A percentile compares a stretch with the other conserved stretches of the same genome.
Conservation (phyloP, 106 monocot species). For the Acorus gramineus region DNA sequence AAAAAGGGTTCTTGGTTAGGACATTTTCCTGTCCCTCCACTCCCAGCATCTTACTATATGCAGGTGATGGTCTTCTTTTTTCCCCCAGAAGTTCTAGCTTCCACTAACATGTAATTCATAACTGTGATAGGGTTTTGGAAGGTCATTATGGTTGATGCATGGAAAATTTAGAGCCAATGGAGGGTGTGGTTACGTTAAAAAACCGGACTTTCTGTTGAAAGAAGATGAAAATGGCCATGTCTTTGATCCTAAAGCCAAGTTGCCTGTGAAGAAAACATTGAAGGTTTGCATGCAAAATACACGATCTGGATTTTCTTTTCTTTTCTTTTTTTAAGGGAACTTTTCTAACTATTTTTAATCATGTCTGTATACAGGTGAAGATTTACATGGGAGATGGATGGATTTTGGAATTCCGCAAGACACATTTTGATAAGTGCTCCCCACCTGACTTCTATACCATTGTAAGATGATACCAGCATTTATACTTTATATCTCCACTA, state of each 20-base stretch:
- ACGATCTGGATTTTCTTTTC: too few species aligned
- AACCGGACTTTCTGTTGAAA: conserved; percentile 47
- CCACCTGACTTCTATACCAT: conserved; percentile 44
- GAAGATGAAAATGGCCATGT: conserved; percentile 20
- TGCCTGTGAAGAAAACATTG: conserved; percentile 46
- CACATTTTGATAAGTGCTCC: conserved; percentile 41
- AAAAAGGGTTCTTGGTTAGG: too few species aligned
- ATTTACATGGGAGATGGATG: conserved; percentile 59
- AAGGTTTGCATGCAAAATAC: conserved; percentile 15
- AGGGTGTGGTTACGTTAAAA: conserved; percentile 49
- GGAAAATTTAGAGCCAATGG: conserved; percentile 54
- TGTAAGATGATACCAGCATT: too few species aligned
- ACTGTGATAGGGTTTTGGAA: conserved; percentile 40
- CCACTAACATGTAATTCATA: too few species aligned
- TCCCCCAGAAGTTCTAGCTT: too few species aligned
- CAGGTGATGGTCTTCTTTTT: too few species aligned
- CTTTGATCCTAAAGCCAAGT: conserved; percentile 44
- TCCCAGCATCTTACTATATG: too few species aligned
- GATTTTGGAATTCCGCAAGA: conserved; percentile 37
- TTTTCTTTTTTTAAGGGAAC: not conserved
- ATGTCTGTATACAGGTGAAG: conserved; percentile 28
- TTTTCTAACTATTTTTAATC: not conserved
- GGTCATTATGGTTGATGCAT: conserved; percentile 60
- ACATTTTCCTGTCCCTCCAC: too few species aligned
- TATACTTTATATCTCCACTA: too few species aligned